Conservation (phyloP, 208 protist genomes). For the Acanthamoeba royreba region DNA sequence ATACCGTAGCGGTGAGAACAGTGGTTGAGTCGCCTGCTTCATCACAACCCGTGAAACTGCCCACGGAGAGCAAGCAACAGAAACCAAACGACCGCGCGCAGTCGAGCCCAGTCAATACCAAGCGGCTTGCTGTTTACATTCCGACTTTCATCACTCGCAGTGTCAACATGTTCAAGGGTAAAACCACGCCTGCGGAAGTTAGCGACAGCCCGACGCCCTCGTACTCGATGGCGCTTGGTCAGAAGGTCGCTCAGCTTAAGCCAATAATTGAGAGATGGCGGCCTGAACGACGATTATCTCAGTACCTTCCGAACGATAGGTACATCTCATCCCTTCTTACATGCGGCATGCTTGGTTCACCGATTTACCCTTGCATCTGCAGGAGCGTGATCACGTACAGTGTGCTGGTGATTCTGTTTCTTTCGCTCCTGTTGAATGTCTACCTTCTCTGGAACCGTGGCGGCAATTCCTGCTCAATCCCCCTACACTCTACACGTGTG, state of each 20-base stretch:
- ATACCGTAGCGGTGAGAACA: neutral
- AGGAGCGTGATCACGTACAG: conserved; percentile 7
- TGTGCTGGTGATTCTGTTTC: neutral
- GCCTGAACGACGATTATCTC: neutral
- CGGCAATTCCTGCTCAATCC: too few relatives aligned
- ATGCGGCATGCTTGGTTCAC: neutral
- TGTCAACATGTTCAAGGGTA: neutral
- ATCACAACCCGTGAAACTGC: neutral
- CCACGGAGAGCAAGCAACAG: neutral
- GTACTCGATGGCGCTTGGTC: neutral
- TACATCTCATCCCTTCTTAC: neutral
- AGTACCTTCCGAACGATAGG: neutral
- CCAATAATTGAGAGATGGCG: neutral
- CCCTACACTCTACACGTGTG: too few relatives aligned
- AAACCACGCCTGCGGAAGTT: neutral
- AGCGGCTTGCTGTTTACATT: neutral
- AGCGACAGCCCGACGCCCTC: neutral
- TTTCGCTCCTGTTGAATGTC: neutral
- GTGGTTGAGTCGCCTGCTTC: neutral
- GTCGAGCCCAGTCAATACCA: neutral
- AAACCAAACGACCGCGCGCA: neutral
- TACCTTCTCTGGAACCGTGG: neutral
- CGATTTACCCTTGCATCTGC: neutral
- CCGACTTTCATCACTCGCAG: neutral
- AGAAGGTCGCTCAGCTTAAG: neutral